Conservation (phyloP, 2,329 filamentous ascomycete species). For the Microdochium nivale region DNA sequence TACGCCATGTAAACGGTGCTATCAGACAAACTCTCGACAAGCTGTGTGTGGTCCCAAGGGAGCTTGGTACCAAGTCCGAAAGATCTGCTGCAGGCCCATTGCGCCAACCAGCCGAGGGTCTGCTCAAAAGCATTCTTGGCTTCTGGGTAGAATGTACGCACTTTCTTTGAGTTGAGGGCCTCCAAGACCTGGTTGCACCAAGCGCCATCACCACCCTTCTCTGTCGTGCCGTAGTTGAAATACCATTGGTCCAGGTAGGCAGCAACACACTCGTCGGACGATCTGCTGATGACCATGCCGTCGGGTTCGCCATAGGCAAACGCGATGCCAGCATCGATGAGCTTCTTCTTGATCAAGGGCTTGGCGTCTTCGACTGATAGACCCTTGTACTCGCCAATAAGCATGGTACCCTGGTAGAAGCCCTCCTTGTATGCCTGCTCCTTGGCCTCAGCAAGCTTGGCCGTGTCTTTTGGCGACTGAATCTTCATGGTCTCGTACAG, state of each 20-base stretch:
- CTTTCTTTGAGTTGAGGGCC: slow-evolving; percentile 7
- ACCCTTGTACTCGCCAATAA: slow-evolving; percentile 80
- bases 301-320: slow-evolving; percentile 94
- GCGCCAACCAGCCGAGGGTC: slow-evolving; percentile 84
- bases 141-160: slow-evolving; percentile 75
- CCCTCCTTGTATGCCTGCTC: slow-evolving; percentile 95
- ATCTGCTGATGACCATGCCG: slow-evolving; percentile 78
- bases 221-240: slow-evolving; percentile 86
- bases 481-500: slow-evolving; percentile 94
- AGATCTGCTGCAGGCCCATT: slow-evolving; percentile 89
- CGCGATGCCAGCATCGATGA: slow-evolving; percentile 69
- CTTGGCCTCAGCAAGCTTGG: slow-evolving; percentile 87
- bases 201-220: slow-evolving; percentile 50
- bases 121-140: slow-evolving; percentile 75
- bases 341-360: slow-evolving; percentile 68
- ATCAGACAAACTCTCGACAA: slow-evolving; percentile 89
- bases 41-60: slow-evolving; percentile 84
- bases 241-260: slow-evolving; percentile 97
- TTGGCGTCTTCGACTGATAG: slow-evolving; percentile 82
- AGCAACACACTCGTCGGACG: slow-evolving; percentile 87
- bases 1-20: slow-evolving; percentile 88
- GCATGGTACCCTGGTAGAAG: slow-evolving; percentile 90
- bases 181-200: background rate
- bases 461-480: slow-evolving; percentile 88
- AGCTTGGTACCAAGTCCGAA: slow-evolving; percentile 91